Evolutionary conservation across 2,329 filamentous ascomycete species (phyloP).

Genomic region (Fusarium falciforme): DNA sequence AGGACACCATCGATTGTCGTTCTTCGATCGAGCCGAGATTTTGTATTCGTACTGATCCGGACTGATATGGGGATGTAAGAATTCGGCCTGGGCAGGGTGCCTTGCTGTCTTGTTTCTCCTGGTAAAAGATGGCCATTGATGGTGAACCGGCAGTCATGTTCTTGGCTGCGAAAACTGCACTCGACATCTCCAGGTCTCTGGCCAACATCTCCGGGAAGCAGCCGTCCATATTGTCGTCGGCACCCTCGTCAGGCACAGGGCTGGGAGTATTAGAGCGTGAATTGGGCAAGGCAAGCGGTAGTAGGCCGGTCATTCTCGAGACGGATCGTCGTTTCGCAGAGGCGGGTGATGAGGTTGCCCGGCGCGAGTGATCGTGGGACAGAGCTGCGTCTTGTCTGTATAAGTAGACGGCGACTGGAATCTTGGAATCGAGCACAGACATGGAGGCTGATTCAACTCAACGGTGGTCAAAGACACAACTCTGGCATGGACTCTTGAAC

Average conservation of each 20-base stretch:
- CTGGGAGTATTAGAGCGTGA: constrained; percentile 40
- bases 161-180: constrained; percentile 60
- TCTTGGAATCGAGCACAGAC: constrained; percentile 29
- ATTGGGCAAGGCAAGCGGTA: constrained; percentile 51
- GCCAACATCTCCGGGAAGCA: constrained; percentile 69
- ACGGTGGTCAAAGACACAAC: constrained; percentile 27
- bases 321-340: constrained; percentile 49
- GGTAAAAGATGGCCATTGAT: constrained; percentile 48
- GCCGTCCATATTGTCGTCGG: constrained; percentile 47
- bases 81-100: constrained; percentile 33
- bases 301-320: constrained; percentile 53
- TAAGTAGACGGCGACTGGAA: constrained; percentile 42
- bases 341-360: constrained; percentile 31
- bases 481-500: constrained; percentile 14
- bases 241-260: constrained; percentile 38
- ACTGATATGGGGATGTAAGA: constrained; percentile 44
- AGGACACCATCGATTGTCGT: constrained; percentile 50
- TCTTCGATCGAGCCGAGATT: constrained; percentile 52
- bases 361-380: constrained; percentile 7
- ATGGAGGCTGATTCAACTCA: constrained; percentile 20
- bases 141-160: constrained; percentile 66
- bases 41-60: constrained; percentile 45
- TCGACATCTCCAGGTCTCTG: constrained; percentile 63
- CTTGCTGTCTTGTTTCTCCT: constrained; percentile 36
- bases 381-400: constrained; percentile 35